These are phyloP conservation scores for Fusarium sp. DNA, from an alignment of 2,329 filamentous ascomycete genomes.

Conservation along the genomic window DNA sequence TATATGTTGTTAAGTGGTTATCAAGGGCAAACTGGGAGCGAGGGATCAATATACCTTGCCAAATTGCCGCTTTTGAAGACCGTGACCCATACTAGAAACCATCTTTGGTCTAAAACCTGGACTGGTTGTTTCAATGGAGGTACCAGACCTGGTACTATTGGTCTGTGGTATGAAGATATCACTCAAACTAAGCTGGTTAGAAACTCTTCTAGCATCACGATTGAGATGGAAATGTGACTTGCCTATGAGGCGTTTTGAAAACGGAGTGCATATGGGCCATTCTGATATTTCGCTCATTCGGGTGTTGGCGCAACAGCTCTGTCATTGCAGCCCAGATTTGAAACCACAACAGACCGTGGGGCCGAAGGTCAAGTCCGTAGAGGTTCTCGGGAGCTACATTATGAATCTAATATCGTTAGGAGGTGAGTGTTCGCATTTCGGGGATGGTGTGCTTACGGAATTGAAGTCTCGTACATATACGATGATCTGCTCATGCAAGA, in stretches of 20 bases:
- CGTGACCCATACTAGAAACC: not conserved
- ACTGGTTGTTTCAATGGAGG: not conserved
- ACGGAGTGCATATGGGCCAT: not conserved
- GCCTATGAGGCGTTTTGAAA: not conserved
- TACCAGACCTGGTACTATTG: not conserved
- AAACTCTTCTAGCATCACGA: not conserved
- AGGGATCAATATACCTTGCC: not conserved
- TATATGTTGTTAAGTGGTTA: not conserved
- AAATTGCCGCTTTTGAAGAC: not conserved
- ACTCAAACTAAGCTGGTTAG: not conserved
- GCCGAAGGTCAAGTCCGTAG: not conserved
- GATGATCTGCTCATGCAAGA: not conserved
- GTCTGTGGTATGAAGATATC: not conserved
- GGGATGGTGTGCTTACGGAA: not conserved
- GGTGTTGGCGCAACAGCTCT: not conserved
- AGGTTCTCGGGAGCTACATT: not conserved
- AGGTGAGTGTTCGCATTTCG: not conserved
- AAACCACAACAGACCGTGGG: not conserved
- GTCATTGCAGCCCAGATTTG: not conserved
- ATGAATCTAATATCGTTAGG: not conserved
- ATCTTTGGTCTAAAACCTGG: not conserved
- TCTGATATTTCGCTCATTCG: not conserved
- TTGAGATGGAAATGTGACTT: not conserved
- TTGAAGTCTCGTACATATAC: not conserved
- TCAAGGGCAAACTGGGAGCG: not conserved